Percentiles rank a stretch among this genome's conserved stretches.
These are phyloP conservation scores for Raphanus raphanistrum DNA, from an alignment of 345 rosid species.

Conservation along the genomic window DNA sequence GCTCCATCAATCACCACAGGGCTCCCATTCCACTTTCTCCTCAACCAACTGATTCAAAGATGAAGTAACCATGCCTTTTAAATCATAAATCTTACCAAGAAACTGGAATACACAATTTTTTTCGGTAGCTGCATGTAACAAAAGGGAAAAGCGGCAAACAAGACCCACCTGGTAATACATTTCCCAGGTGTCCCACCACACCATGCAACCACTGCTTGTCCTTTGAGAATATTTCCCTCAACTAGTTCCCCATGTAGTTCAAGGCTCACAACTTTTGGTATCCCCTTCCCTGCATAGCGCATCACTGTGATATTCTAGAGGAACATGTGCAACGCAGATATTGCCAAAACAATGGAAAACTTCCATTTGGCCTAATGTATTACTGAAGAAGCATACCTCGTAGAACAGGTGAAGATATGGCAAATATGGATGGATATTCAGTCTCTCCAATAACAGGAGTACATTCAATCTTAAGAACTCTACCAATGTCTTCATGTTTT, in stretches of 20 bases:
- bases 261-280: conserved; percentile 88
- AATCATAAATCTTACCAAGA: conserved; percentile 14
- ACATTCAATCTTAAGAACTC: conserved; percentile 81
- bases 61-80: conserved; percentile 4
- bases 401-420: conserved; percentile 73
- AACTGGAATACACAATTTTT: not conserved
- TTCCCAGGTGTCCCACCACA: conserved; percentile 96
- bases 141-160: conserved; percentile 18
- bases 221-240: conserved; percentile 74
- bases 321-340: not conserved
- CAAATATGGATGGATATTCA: conserved; percentile 76
- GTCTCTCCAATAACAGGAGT: conserved; percentile 64
- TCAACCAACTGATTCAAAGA: conserved; percentile 69
- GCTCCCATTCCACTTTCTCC: conserved; percentile 93
- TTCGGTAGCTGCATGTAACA: conserved; percentile 14
- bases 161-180: conserved; percentile 78
- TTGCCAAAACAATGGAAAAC: not conserved
- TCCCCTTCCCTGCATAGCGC: conserved; percentile 66
- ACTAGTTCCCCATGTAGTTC: conserved; percentile 84
- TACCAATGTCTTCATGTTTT: conserved; percentile 75
- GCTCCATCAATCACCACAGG: conserved; percentile 88
- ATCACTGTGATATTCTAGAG: conserved; percentile 14
- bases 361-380: conserved; percentile 17
- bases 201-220: conserved; percentile 89
- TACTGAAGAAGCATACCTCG: conserved; percentile 54